phyloP scores from a whole-genome alignment of 805 yeast genomes.

The Hanseniaspora jakobsenii region DNA sequence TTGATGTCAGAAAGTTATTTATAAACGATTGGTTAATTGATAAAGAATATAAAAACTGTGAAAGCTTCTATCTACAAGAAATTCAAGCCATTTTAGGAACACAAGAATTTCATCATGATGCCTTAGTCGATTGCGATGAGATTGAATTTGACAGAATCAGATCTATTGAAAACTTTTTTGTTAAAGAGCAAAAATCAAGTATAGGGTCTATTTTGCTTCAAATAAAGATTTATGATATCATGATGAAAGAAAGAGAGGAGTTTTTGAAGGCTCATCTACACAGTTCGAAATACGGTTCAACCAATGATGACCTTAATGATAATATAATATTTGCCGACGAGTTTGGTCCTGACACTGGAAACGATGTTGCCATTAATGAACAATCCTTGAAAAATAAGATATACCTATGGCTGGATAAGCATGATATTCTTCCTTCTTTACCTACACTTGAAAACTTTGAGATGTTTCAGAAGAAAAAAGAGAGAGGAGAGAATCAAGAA shows the following conservation, averaged over 20 bases:
- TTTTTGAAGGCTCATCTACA: not conserved
- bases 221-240: conserved; percentile 7
- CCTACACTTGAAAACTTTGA: conserved; percentile 19
- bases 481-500: not conserved
- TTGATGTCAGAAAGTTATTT: conserved; percentile 22
- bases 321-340: not conserved
- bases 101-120: not conserved
- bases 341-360: not conserved
- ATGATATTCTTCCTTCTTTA: conserved; percentile 25
- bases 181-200: conserved; percentile 5
- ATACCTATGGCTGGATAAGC: conserved; percentile 18
- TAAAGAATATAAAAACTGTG: conserved; percentile 25
- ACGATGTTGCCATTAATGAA: not conserved
- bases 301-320: not conserved
- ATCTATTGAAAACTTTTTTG: conserved; percentile 8
- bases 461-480: not conserved
- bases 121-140: not conserved
- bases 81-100: not conserved
- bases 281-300: not conserved
- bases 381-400: conserved; percentile 4
- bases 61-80: conserved; percentile 27
- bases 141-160: not conserved
- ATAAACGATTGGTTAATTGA: conserved; percentile 27
- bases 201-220: conserved; percentile 12
- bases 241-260: conserved; percentile 15